phyloP scores from a whole-genome alignment of 345 rosid genomes.

The Trapa bicornis region DNA sequence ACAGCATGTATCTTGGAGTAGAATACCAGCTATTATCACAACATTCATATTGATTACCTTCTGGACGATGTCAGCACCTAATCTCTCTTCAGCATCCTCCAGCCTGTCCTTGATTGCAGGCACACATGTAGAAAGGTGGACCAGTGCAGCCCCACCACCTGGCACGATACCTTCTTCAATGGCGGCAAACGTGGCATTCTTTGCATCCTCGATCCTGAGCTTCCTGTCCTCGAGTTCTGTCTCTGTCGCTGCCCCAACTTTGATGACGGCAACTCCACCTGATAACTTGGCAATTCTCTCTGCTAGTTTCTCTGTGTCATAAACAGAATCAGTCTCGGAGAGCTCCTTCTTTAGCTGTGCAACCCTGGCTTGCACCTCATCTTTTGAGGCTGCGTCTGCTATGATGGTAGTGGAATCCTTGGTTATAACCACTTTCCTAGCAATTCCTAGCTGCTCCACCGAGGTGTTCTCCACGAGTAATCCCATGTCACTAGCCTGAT shows the following conservation, averaged over 20 bases:
- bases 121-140: slow-evolving; percentile 60
- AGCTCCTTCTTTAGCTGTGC: slow-evolving; percentile 79
- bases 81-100: slow-evolving; percentile 66
- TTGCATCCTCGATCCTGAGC: slow-evolving; percentile 93
- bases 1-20: too few relatives aligned
- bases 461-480: slow-evolving; percentile 58
- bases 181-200: slow-evolving; percentile 96
- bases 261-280: slow-evolving; percentile 94
- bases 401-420: slow-evolving; percentile 81
- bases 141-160: slow-evolving; percentile 90
- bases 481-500: slow-evolving; percentile 76
- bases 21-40: background rate
- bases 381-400: slow-evolving; percentile 92
- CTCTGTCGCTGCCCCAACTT: slow-evolving; percentile 98
- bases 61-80: slow-evolving; percentile 94
- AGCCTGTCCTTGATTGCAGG: slow-evolving; percentile 67
- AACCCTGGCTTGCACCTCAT: slow-evolving; percentile 71
- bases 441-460: slow-evolving; percentile 78
- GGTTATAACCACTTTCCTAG: slow-evolving; percentile 66
- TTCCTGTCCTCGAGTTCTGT: slow-evolving; percentile 94
- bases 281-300: slow-evolving; percentile 93
- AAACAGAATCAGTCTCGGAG: slow-evolving; percentile 79
- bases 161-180: slow-evolving; percentile 98
- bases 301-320: slow-evolving; percentile 79
- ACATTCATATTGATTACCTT: slow-evolving; percentile 36